A percentile compares a stretch with the other conserved stretches of the same genome.
Conservation (phyloP, 2,329 filamentous ascomycete genomes). For the Nemania sp. region DNA sequence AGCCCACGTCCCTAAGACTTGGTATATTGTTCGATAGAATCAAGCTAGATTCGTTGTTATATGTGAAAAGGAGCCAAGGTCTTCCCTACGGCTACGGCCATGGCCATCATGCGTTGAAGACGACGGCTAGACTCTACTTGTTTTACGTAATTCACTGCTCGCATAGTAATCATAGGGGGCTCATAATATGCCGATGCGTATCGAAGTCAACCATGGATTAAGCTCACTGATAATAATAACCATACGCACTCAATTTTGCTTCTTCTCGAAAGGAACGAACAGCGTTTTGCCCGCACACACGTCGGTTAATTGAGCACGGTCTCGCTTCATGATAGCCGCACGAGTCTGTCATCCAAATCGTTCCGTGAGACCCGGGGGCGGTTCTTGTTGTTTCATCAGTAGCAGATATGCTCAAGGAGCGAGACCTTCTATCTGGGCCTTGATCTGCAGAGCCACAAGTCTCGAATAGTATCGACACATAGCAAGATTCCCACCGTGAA, state of each 20-base stretch:
- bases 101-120: background rate
- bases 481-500: slow-evolving; percentile 67
- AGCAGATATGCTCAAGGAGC: background rate
- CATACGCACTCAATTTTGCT: no score
- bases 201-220: no score
- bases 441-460: slow-evolving; percentile 57
- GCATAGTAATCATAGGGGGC: background rate
- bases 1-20: slow-evolving; percentile 7
- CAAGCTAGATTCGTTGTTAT: slow-evolving; percentile 4
- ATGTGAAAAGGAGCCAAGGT: slow-evolving; percentile 2
- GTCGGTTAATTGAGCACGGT: no score
- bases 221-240: no score
- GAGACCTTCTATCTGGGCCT: slow-evolving; percentile 45
- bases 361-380: no score
- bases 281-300: no score
- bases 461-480: slow-evolving; percentile 65
- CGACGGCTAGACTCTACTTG: slow-evolving; percentile 4
- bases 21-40: background rate
- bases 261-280: no score
- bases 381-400: no score
- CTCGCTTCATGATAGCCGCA: no score
- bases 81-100: slow-evolving; percentile 7
- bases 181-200: no score
- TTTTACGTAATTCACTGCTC: background rate
- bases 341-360: no score